A percentile compares a stretch with the other conserved stretches of the same genome.
These are phyloP conservation scores for Erucastrum elatum DNA, from an alignment of 345 rosid species.

Conservation along the genomic window DNA sequence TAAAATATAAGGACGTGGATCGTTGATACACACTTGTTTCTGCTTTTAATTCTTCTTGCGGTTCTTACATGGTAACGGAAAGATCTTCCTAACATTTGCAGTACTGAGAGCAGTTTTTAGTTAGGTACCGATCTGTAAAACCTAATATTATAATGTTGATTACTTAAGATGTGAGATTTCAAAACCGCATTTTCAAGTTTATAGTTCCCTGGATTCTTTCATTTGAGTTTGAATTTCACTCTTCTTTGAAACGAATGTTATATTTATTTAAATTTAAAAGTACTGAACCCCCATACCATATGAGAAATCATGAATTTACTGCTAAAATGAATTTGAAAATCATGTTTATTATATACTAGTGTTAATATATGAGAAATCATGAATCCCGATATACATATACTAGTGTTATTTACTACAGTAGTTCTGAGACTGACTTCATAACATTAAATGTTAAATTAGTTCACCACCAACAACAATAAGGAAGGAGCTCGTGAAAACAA, in stretches of 20 bases:
- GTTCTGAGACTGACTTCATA: neutral
- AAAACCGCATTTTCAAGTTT: neutral
- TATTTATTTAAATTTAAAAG: neutral
- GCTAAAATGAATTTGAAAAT: neutral
- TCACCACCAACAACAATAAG: neutral
- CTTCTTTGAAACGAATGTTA: neutral
- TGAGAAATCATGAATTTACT: neutral
- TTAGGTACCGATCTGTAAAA: neutral
- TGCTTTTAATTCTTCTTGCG: neutral
- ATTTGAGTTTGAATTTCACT: neutral
- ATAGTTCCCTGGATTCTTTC: neutral
- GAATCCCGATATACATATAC: neutral
- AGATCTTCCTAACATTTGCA: neutral
- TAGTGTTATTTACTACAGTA: neutral
- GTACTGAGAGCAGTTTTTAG: neutral
- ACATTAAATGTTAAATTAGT: neutral
- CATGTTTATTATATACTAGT: neutral
- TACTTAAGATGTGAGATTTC: neutral
- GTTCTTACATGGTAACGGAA: neutral
- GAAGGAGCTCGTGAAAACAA: slow-evolving; percentile 2
- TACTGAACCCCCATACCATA: neutral
- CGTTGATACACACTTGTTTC: neutral
- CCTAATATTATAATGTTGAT: neutral
- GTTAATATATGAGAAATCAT: neutral
- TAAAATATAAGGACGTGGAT: neutral